Conservation (phyloP, 2,329 filamentous ascomycete genomes). For the Phaeoacremonium minimum region DNA sequence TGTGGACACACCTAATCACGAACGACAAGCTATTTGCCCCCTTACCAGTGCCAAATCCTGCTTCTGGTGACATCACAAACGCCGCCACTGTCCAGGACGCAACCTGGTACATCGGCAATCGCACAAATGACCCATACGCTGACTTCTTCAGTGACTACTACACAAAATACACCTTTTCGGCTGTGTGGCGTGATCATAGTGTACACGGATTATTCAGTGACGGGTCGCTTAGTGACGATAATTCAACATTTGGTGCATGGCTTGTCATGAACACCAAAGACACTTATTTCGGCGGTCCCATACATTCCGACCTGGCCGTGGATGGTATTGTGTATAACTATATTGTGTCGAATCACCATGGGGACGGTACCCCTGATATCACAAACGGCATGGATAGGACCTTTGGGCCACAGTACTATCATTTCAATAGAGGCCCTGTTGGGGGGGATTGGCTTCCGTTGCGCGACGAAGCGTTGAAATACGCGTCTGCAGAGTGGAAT, state of each 20-base stretch:
- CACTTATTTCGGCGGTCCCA: constrained; percentile 57
- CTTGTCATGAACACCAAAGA: constrained; percentile 62
- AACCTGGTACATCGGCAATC: constrained; percentile 56
- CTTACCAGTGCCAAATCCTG: constrained; percentile 28
- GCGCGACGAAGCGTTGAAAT: constrained; percentile 47
- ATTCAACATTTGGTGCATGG: constrained; percentile 55
- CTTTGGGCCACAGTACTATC: constrained; percentile 59
- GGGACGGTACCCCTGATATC: constrained; percentile 59
- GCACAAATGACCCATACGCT: constrained; percentile 50
- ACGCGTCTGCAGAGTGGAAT: constrained; percentile 50
- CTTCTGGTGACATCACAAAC: constrained; percentile 32
- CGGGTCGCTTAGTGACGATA: constrained; percentile 36
- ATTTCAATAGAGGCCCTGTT: constrained; percentile 54
- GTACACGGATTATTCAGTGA: constrained; percentile 47
- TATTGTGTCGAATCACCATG: constrained; percentile 57
- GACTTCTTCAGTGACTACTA: constrained; percentile 56
- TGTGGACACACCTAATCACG: constrained; percentile 61
- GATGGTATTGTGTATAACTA: constrained; percentile 66
- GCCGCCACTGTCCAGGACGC: constrained; percentile 55
- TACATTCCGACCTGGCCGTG: constrained; percentile 59
- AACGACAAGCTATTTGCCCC: constrained; percentile 52
- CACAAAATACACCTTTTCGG: constrained; percentile 61
- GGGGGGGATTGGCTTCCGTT: constrained; percentile 41
- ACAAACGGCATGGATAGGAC: constrained; percentile 61
- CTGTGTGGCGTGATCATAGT: constrained; percentile 52